Base-by-base conservation (phyloP, 2,329 filamentous ascomycete species). In the Fusarium anguioides region DNA sequence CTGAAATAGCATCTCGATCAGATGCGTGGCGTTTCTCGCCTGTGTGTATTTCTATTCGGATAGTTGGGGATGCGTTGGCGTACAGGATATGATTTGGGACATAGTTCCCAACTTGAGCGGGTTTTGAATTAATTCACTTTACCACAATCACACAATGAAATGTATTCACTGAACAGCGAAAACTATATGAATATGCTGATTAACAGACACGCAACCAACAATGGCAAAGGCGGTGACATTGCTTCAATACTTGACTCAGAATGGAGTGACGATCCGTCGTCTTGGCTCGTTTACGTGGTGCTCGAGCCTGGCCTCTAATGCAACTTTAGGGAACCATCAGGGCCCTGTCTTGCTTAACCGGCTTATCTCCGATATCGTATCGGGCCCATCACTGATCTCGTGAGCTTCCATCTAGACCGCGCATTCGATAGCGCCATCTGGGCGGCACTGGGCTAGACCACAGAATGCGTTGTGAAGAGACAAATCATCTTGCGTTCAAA, bases 361-460 rank as follows among this genome's bases (percentile, higher is more conserved):
- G 50, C 70, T 72, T 74, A 74, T 74, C 72, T 74, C 72, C 72
- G 72, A 74, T 74, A 72, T 74, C 72, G 71, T 73, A 71, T 71
- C 64, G 67, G 47, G 40, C 23, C 57, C 52, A 36, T 49, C 15
- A 41, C 52, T 68, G 71, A 67, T 70, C 71, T 73, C 63, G 69
- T 73, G 71, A 69, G 66, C 62, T 45, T 29, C 53, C 24, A 37
- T 51, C 56, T 56, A 50, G 51, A 57, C 59, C 41, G 31, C 57
- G 44, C 59, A 59, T 54, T 47, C 51, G 47, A 67, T 70, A 70
- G 68, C 56, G 68, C 60, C 66, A 52, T 48, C 39, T 54, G 46
- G 60, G 42, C 56, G 62, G 36, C 40, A 33, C 39, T 54, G 46
- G 60, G 42, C 56, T 64, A 39, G 42, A 33, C 55, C 54, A 40